Evolutionary conservation across 2,329 filamentous ascomycete genomes (phyloP), one percentile per base, ranked within the genome.

Genomic region (Curvularia verruculosa): DNA sequence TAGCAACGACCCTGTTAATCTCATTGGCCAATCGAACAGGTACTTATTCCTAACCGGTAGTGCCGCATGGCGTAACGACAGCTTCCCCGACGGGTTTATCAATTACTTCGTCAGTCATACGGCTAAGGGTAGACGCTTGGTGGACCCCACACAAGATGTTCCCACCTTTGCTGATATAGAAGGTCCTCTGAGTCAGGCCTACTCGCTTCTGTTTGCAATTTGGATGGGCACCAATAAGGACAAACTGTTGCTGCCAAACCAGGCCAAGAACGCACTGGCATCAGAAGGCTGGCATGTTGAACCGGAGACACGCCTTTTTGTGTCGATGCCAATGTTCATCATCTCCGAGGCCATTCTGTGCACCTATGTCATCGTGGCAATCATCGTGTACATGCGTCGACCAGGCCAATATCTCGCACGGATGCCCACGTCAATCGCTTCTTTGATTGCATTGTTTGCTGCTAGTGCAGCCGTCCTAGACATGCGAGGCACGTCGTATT

Each of bases 361-460:
- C 0, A 19, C 80, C 0, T 82, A 86, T 41, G 61, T 80, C 0
- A 7, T 81, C 0, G 77, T 81, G 0, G 78, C 80, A 0, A n/a
- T 78, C 0, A 0, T 74, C 0, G 75, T 85, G 4, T 87, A 85
- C 52, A 12, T 69, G 0, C 60, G 71, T 0, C 62, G 80, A 0
- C 77, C 82, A 0, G 75, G 74, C 1, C 72, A 74, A 2, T 80
- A 82, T 19, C 71, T 87, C 0, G 80, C 83, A 0, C 73, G 82
- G 0, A 72, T 87, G 68, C 85, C 85, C 0, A 83, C 81, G 0
- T 82, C 77, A 0, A 73, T 86, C 0, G 84, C 78, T 0, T 79
- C 82, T 0, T 58, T 82, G 0, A 67, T 86, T 0, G 77, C 80
- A 0, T 81, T 81, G 37, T 75, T 84, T 2, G 80, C 82, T 0